Base-by-base conservation (phyloP, 495 filamentous ascomycete species). In the Annulohypoxylon maeteangense region DNA sequence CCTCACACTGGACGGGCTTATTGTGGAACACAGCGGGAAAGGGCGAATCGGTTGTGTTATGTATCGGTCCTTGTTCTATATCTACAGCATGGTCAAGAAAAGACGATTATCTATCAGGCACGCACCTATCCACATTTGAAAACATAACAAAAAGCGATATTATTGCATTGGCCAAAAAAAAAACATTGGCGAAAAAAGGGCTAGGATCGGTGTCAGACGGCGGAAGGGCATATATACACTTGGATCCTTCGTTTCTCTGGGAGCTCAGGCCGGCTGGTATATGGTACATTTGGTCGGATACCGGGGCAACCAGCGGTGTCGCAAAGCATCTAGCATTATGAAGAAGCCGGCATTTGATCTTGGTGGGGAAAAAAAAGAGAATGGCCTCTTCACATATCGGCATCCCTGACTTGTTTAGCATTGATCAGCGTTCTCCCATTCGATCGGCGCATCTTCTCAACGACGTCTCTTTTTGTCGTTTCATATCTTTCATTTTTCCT, bases 391-490 rank as follows among this genome's bases (percentile, higher is more conserved):
- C 40, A 44, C 38, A 42, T 44, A 68, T 73, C 56, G 62, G 65
- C 65, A 73, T 73, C 70, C 65, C 61, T 69, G 56, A 73, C 61
- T 73, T 73, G 50, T 73, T 73, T 73, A 73, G 70, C 70, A 73
- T 73, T 71, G 55, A 62, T 57, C 65, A 69, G 70, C 70, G 70
- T 73, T 73, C 64, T 72, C 57, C 59, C 57, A 53, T 62, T 73
- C 61, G 65, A 72, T 67, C 62, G 62, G 70, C 62, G 70, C 62
- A 73, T 68, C 65, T 61, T 66, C 50, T 53, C 42, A 50, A 48
- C 11, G 54, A 68, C 62, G 44, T 60, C 22, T 65, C 42, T 60
- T 65, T 55, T 16, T 63, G 14, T 40, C 65, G 50, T 48, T 23
- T 25, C 45, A 51, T 16, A 14, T 40, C 4, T 14, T 40, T 40